Evolutionary conservation across 2,329 filamentous ascomycete genomes (phyloP), one percentile per base, ranked within the genome.

Genomic region (Microdochium bolleyi): DNA sequence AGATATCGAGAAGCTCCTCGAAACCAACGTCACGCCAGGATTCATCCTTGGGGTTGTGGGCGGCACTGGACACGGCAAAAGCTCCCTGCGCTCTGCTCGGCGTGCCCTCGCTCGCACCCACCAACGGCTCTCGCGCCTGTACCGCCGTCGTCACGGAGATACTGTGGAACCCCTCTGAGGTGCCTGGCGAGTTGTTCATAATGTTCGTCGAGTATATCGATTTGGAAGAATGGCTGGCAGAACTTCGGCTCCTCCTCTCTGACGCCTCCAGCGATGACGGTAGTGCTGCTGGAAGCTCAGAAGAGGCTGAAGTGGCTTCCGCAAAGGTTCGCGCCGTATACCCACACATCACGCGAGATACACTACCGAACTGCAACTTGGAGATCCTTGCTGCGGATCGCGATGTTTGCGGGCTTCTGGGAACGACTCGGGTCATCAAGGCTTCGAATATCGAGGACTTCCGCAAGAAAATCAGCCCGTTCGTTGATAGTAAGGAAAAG

Each of bases 81-180:
- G 60, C 51, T 60, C 58, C 10, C 37, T 62, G 62, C 49, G 56
- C 57, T 1, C 34, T 62, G 16, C 37, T 58, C 14, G 54, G 52
- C 9, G 62, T 64, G 44, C 51, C 9, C n/a, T 14, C 71, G 73
- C 56, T 72, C 8, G 54, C 70, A 0, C 70, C 66, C 0, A 71
- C 69, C 0, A 69, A 60, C 49, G 80, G 80, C 60, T 79, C 84
- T 74, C 68, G 79, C 24, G 82, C 82, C 1, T 85, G 81, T 53
- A 86, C 82, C 0, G 80, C 81, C 0, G 78, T 80, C 0, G 74
- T 83, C 0, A 85, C 81, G 0, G 81, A 85, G 58, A 73, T 86
- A 1, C 75, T 74, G 0, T 84, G 73, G 64, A 85, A 85, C 50
- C n/a, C 71, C 25, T 73, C 67, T 9, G 60, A 70, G 0, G 61